Evolutionary conservation across 352 stramenopile species (phyloP), one percentile per base, ranked within the genome.

Genomic region (Phytopythium chamaehyphon): DNA sequence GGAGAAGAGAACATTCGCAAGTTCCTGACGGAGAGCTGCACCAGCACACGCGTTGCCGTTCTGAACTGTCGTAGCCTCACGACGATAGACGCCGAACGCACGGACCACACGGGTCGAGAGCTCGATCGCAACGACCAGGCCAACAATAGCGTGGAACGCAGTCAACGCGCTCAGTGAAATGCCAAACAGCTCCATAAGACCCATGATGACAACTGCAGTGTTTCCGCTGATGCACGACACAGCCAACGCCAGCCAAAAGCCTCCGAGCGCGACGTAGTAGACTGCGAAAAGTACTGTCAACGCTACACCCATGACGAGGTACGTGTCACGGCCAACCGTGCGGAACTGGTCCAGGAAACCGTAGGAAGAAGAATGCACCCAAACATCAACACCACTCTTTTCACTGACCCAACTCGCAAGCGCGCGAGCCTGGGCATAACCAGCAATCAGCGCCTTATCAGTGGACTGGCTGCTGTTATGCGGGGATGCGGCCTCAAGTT

Each of bases 111-210:
- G 87, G 40, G 81, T 69, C 19, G 72, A 88, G 47, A 93, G 93
- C 35, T 91, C 82, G 22, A 95, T 76, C 3, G 73, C 83, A 42
- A 96, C 70, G 4, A 73, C 83, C 8, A 86, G 58, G 22, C 76
- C 83, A 40, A 88, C 76, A 24, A 91, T 71, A 15, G 95, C 63
- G 61, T 93, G 86, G 35, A 93, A 77, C 23, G 93, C 76, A 26
- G 81, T 88, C 14, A 96, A 70, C 7, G 82, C 84, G 55, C 95
- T 96, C 3, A 96, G 55, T 38, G 79, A 62, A 14, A 88, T 82
- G n/a, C 57, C 66, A 52, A 79, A 66, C 11, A 69, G 71, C 37
- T 69, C 52, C 80, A 88, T 87, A 16, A 86, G 26, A 19, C 74
- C 80, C 57, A 80, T 76, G 38, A 88, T 76, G 42, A 80, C 65